These are phyloP conservation scores for Camellia sinensis DNA, from an alignment of 148 eudicot genomes.

Conservation along the genomic window DNA sequence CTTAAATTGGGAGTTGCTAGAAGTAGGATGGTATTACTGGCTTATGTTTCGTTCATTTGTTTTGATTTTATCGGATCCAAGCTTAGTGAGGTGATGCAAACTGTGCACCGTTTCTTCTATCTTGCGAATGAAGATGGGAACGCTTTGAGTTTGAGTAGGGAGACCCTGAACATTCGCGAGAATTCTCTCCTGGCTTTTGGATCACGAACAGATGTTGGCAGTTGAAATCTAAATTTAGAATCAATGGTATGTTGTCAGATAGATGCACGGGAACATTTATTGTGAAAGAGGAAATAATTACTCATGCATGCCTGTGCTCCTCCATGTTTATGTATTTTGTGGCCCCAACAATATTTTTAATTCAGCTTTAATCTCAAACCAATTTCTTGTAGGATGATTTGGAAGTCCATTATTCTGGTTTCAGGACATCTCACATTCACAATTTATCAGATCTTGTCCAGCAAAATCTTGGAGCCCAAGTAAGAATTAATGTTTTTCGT, in stretches of 20 bases:
- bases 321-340: conserved; percentile 2
- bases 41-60: conserved; percentile 6
- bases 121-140: conserved; percentile 86
- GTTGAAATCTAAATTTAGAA: conserved; percentile 76
- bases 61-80: conserved; percentile 32
- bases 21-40: background rate
- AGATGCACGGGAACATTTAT: background rate
- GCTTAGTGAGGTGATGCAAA: conserved; percentile 41
- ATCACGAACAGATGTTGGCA: conserved; percentile 70
- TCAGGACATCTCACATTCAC: conserved; percentile 79
- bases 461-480: conserved; percentile 65
- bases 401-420: conserved; percentile 83
- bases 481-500: background rate
- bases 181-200: conserved; percentile 72
- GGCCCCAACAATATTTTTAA: background rate
- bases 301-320: background rate
- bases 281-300: background rate
- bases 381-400: conserved; percentile 54
- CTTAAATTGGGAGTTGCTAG: background rate
- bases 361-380: conserved; percentile 3
- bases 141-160: conserved; percentile 55
- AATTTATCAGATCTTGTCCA: conserved; percentile 87
- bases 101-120: conserved; percentile 79
- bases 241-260: conserved; percentile 53
- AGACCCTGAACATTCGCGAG: conserved; percentile 38